Base-by-base conservation (phyloP, 2,329 filamentous ascomycete species). In the Penicillium sp. region DNA sequence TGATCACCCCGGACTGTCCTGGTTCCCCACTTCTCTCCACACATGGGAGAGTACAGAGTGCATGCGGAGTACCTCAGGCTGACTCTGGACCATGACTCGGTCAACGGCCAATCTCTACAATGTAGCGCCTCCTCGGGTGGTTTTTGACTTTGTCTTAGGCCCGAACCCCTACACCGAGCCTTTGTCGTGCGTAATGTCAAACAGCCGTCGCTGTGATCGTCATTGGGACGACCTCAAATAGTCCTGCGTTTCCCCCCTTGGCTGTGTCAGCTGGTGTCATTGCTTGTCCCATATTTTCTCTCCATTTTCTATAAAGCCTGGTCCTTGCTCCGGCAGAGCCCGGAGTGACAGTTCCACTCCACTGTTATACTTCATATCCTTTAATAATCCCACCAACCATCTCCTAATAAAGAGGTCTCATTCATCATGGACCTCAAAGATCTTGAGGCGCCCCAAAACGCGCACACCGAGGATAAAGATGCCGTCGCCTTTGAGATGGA, bases 401-500 rank as follows among this genome's bases (percentile, higher is more conserved):
- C 48, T 37, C 37, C 28, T 43, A 26, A 12, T 50, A 53, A 43
- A 50, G 50, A 42, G 41, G 50, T 49, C 26, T 44, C n/a, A 26
- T 47, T 41, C 53, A 25, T 25, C 43, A 62, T 64, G 62, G 61
- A 60, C 43, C 45, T 56, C 40, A 68, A 70, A 31, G 68, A 72
- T 53, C 45, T 62, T 40, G 69, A 71, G 61, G 57, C 57, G 8
- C 56, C 64, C 36, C 50, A 61, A 12, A 61, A 61, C 48, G 50
- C 58, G 44, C 61, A 70, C 43, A 67, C 66, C 38, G 68, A 68
- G 30, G 31, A 50, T 10, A 54, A 50, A 56, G 63, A 60, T 16
- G 56, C 56, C 12, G 55, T 64, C 16, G 61, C 58, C 33, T 53
- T 66, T 16, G 64, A 72, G 43, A 60, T 67, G 33, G 66, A 71